These are phyloP conservation scores for Ormosia emarginata DNA, from an alignment of 306 rosid genomes.

Conservation along the genomic window DNA sequence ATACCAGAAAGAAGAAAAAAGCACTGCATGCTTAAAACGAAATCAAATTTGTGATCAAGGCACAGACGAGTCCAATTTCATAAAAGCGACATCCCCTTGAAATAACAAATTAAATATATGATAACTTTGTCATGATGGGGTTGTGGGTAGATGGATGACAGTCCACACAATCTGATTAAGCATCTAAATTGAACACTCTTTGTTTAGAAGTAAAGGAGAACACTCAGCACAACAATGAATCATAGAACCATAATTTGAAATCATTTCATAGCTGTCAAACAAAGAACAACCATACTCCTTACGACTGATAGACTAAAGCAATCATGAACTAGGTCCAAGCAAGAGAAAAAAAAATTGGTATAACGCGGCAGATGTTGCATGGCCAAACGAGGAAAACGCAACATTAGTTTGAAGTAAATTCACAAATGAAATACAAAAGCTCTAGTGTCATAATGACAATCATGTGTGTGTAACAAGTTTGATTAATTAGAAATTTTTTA, in stretches of 20 bases:
- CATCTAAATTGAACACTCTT: neutral
- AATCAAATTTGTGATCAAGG: constrained; percentile 8
- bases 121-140: constrained; percentile 20
- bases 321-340: constrained; percentile 1
- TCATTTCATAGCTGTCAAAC: constrained; percentile 13
- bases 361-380: neutral
- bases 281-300: neutral
- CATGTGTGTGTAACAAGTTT: neutral
- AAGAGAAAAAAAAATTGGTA: neutral
- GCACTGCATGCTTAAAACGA: constrained; percentile 11
- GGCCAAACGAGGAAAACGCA: neutral
- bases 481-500: neutral
- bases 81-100: neutral
- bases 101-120: neutral
- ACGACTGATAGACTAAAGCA: constrained; percentile 9
- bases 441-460: no score
- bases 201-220: neutral
- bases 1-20: neutral
- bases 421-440: neutral
- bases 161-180: constrained; percentile 21
- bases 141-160: neutral
- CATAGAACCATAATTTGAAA: neutral
- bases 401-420: neutral
- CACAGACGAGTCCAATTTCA: constrained; percentile 1
- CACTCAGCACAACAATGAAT: neutral